Conservation (phyloP, 2,329 filamentous ascomycete genomes). For the Polytolypa hystricis region DNA sequence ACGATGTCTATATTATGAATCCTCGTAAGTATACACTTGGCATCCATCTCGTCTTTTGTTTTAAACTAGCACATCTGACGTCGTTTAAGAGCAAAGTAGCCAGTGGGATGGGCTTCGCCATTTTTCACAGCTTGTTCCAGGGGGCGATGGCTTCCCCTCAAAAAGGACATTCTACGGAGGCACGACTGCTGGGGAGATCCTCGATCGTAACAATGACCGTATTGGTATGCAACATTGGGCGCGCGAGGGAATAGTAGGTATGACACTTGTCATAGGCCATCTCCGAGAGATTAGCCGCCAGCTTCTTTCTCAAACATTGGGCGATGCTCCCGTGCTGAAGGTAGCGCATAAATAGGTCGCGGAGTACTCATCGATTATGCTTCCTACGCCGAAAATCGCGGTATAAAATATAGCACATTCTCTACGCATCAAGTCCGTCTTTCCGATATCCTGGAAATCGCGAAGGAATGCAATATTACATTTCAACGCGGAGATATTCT, state of each 20-base stretch:
- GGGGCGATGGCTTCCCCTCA: conserved; percentile 16
- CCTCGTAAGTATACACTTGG: conserved; percentile 26
- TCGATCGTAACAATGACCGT: conserved; percentile 32
- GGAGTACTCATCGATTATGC: conserved; percentile 43
- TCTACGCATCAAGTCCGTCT: conserved; percentile 30
- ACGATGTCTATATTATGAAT: conserved; percentile 42
- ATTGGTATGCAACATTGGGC: conserved; percentile 43
- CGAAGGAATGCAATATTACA: conserved; percentile 30
- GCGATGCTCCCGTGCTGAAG: no score
- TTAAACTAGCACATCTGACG: conserved; percentile 5
- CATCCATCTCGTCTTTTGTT: conserved; percentile 4
- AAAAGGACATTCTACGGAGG: conserved; percentile 41
- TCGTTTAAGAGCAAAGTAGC: conserved; percentile 36
- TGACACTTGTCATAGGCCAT: no score
- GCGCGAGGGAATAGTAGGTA: conserved; percentile 35
- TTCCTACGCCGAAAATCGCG: conserved; percentile 32
- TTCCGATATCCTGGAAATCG: conserved; percentile 27
- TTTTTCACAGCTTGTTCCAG: conserved; percentile 34
- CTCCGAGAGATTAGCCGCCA: no score
- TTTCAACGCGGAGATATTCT: conserved; percentile 43
- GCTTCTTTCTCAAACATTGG: no score
- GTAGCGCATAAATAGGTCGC: no score
- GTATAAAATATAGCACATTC: conserved; percentile 32
- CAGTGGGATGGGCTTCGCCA: conserved; percentile 44
- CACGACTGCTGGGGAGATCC: conserved; percentile 36